Evolutionary conservation across 495 filamentous ascomycete species (phyloP).

Genomic region (Hyaloscypha finlandica): DNA sequence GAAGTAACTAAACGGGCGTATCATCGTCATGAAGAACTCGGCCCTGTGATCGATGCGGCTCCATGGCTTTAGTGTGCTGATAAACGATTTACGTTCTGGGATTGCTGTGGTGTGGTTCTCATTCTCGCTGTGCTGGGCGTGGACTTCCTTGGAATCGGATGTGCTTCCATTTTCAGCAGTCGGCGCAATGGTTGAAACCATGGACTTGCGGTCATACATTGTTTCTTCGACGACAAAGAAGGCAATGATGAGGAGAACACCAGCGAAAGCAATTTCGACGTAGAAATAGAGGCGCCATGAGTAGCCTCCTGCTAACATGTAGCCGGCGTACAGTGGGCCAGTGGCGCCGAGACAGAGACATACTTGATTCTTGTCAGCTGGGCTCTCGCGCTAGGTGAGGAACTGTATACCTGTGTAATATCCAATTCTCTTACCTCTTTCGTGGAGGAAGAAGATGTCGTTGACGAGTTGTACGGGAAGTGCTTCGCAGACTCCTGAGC

Average conservation of each 20-base stretch:
- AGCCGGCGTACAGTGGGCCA: slow-evolving; percentile 60
- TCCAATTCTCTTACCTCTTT: slow-evolving; percentile 58
- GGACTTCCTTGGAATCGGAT: slow-evolving; percentile 23
- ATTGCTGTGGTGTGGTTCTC: slow-evolving; percentile 22
- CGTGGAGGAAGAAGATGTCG: slow-evolving; percentile 67
- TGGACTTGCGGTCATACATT: slow-evolving; percentile 47
- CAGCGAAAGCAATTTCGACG: slow-evolving; percentile 61
- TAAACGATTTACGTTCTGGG: slow-evolving; percentile 43
- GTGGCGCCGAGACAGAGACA: slow-evolving; percentile 61
- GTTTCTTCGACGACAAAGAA: slow-evolving; percentile 67
- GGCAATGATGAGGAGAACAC: slow-evolving; percentile 53
- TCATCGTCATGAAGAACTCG: slow-evolving; percentile 49
- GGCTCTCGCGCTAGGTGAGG: too few species aligned
- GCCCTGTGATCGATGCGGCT: slow-evolving; percentile 44
- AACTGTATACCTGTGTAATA: slow-evolving; percentile 48
- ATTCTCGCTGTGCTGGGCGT: slow-evolving; percentile 28
- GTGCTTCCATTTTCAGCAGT: slow-evolving; percentile 18
- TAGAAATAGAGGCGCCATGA: slow-evolving; percentile 68
- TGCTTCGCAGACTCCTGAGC: slow-evolving; percentile 62
- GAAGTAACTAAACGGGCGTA: slow-evolving; percentile 55
- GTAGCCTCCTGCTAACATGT: slow-evolving; percentile 64
- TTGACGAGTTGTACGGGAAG: slow-evolving; percentile 65
- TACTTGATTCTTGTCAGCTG: slow-evolving; percentile 32
- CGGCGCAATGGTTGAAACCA: slow-evolving; percentile 13
- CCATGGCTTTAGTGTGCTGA: slow-evolving; percentile 47